A percentile compares a stretch with the other conserved stretches of the same genome.
Evolutionary conservation across 2,329 filamentous ascomycete genomes (phyloP).

Genomic region (Colletotrichum horii): DNA sequence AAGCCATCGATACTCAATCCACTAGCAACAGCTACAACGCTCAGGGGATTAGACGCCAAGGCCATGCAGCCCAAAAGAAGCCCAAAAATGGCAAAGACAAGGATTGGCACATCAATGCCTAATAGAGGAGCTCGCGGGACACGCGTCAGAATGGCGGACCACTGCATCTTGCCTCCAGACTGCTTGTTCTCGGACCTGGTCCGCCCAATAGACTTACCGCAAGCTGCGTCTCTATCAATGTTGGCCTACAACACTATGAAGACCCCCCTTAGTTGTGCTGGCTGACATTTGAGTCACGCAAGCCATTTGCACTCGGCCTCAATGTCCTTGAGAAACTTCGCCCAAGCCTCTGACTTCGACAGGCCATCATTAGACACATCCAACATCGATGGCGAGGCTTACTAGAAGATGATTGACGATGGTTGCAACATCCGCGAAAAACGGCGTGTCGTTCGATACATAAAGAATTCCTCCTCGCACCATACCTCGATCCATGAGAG

Average conservation of each 20-base stretch:
- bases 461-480: not conserved
- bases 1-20: not conserved
- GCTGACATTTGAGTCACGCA: not conserved
- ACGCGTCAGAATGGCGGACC: not conserved
- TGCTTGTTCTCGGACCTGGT: not conserved
- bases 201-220: rapidly evolving
- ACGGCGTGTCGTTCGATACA: not conserved
- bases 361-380: not conserved
- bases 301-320: not conserved
- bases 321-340: not conserved
- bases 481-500: not conserved
- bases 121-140: not conserved
- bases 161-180: not conserved
- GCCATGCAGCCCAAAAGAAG: not conserved
- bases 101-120: not conserved
- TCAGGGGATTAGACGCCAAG: not conserved
- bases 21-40: not conserved
- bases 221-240: not conserved
- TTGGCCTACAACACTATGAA: not conserved
- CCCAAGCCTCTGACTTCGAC: not conserved
- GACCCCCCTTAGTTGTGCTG: not conserved
- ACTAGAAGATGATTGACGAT: not conserved
- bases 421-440: rapidly evolving
- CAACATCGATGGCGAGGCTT: not conserved
- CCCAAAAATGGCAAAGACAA: not conserved